Evolutionary conservation across 441 rosid genomes (phyloP).

Genomic region (Geranium incanum): DNA sequence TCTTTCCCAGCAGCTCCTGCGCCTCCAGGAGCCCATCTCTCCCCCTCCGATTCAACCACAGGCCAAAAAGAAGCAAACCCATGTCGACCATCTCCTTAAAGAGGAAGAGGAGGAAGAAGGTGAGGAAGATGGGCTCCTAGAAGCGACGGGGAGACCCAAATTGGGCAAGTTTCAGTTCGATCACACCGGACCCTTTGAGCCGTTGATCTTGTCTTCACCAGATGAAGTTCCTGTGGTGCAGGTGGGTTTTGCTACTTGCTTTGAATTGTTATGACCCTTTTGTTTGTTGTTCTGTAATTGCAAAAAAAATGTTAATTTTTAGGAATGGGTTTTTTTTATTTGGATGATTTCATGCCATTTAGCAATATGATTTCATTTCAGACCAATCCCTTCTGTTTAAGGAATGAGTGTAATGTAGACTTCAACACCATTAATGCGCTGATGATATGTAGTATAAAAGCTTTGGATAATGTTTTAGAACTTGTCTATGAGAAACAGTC

Average conservation of each 20-base stretch:
- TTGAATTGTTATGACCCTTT: neutral
- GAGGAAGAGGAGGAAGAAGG: constrained; percentile 31
- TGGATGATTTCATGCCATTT: no score
- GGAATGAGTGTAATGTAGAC: no score
- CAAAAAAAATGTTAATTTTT: neutral
- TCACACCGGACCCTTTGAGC: constrained; percentile 60
- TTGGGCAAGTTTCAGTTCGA: constrained; percentile 60
- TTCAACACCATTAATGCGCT: no score
- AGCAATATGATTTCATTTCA: neutral
- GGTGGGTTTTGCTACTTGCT: constrained; percentile 30
- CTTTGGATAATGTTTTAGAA: no score
- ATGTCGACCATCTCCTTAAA: constrained; percentile 18
- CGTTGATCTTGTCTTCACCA: constrained; percentile 46
- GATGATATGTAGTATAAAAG: no score
- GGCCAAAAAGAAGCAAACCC: constrained; percentile 8
- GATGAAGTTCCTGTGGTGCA: constrained; percentile 54
- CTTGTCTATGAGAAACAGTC: no score
- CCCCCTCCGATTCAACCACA: constrained; percentile 14
- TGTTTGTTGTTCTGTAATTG: neutral
- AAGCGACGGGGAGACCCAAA: constrained; percentile 42
- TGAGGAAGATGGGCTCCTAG: constrained; percentile 21
- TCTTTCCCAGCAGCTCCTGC: constrained; percentile 48
- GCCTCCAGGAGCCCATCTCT: constrained; percentile 36
- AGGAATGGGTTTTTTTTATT: neutral
- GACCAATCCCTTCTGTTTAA: neutral